Percentiles rank a stretch among this genome's conserved stretches.
These are phyloP conservation scores for Polymyxa betae DNA, from an alignment of 208 protist species.

Conservation along the genomic window DNA sequence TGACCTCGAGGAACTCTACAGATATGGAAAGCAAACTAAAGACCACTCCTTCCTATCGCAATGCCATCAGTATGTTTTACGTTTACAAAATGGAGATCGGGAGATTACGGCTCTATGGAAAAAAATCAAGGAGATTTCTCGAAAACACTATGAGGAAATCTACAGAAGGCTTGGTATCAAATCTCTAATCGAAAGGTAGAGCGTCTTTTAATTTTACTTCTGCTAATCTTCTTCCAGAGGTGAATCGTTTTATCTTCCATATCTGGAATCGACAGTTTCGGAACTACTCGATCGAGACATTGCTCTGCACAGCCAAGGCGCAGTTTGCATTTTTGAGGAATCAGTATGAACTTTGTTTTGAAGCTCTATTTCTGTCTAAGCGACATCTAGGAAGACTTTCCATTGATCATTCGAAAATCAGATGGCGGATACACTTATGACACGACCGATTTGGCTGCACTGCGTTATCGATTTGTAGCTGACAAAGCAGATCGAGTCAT, in stretches of 20 bases:
- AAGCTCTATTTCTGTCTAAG: background rate
- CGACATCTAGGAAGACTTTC: slow-evolving; percentile 57
- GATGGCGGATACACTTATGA: slow-evolving; percentile 84
- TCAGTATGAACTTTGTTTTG: slow-evolving; percentile 71
- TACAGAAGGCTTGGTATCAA: slow-evolving; percentile 82
- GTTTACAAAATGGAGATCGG: slow-evolving; percentile 53
- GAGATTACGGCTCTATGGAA: slow-evolving; percentile 53
- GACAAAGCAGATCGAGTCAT: slow-evolving; percentile 85
- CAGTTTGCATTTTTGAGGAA: slow-evolving; percentile 80
- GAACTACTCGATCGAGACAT: slow-evolving; percentile 80
- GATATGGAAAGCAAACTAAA: slow-evolving; percentile 86
- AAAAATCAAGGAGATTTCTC: slow-evolving; percentile 72
- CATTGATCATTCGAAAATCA: slow-evolving; percentile 89
- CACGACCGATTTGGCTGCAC: slow-evolving; percentile 66
- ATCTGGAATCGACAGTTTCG: slow-evolving; percentile 82
- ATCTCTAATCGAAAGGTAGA: slow-evolving; percentile 86
- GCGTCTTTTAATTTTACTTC: too few species aligned
- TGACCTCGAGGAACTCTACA: slow-evolving; percentile 91
- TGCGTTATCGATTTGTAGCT: slow-evolving; percentile 79
- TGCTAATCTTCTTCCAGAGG: too few species aligned
- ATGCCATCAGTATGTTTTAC: background rate
- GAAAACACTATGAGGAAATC: slow-evolving; percentile 87
- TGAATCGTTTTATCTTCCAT: slow-evolving; percentile 93
- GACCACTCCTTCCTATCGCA: slow-evolving; percentile 72
- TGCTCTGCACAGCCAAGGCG: slow-evolving; percentile 80